Conservation (phyloP, 164 flowering plant genomes). For the Magnolia officinalis region DNA sequence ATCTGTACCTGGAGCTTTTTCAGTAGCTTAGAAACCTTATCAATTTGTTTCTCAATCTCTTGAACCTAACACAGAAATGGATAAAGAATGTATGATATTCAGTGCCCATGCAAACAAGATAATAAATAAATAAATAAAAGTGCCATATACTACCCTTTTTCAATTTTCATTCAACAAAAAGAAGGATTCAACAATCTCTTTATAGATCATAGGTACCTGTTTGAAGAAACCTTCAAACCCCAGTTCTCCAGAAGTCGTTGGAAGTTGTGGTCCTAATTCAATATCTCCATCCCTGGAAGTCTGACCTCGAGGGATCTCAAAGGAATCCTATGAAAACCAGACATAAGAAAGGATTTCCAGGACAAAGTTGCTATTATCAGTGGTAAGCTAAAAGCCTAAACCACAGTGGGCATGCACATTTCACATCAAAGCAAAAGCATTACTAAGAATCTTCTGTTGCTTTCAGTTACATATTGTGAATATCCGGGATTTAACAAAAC, state of each 20-base stretch:
- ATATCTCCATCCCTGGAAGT: conserved; percentile 14
- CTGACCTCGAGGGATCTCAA: conserved; percentile 10
- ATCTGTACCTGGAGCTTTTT: conserved; percentile 27
- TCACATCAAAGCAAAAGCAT: background rate
- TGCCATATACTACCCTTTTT: no score
- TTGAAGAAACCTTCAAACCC: conserved; percentile 14
- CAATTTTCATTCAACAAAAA: no score
- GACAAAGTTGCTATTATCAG: background rate
- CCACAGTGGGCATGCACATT: background rate
- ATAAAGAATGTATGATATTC: no score
- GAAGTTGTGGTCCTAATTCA: conserved; percentile 11
- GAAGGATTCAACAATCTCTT: no score
- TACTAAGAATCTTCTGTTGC: background rate
- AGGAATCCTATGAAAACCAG: conserved; percentile 10
- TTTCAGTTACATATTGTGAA: no score
- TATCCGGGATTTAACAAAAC: background rate
- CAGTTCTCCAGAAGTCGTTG: conserved; percentile 11
- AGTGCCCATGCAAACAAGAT: no score
- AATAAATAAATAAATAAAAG: no score
- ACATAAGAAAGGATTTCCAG: background rate
- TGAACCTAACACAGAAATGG: conserved; percentile 34
- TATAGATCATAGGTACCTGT: conserved; percentile 1
- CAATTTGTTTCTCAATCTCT: conserved; percentile 67
- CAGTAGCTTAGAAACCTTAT: conserved; percentile 48
- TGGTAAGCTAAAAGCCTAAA: background rate